Evolutionary conservation across 768 basidiomycete species (phyloP).

Genomic region (Pholiota microspora): DNA sequence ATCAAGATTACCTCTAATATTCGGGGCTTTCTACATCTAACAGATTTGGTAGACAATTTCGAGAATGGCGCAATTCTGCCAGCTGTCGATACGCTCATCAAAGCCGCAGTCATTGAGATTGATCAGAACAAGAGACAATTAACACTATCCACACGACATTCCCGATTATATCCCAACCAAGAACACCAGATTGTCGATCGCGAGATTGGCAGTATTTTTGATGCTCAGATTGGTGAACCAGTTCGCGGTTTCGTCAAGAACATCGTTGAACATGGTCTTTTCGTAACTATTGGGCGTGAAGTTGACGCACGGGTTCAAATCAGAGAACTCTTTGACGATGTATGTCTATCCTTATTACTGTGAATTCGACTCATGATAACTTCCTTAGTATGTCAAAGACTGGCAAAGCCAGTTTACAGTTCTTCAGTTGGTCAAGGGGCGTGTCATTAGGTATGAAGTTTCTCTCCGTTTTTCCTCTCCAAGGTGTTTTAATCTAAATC

Average conservation of each 20-base stretch:
- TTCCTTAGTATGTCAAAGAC: slow-evolving; percentile 82
- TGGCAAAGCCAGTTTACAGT: slow-evolving; percentile 83
- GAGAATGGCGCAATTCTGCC: slow-evolving; percentile 54
- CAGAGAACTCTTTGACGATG: slow-evolving; percentile 88
- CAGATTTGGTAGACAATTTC: slow-evolving; percentile 81
- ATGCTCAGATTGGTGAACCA: slow-evolving; percentile 70
- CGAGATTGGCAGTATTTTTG: slow-evolving; percentile 59
- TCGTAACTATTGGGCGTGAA: slow-evolving; percentile 80
- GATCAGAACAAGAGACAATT: slow-evolving; percentile 67
- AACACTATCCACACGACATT: slow-evolving; percentile 77
- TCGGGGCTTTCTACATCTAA: slow-evolving; percentile 76
- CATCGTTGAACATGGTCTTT: slow-evolving; percentile 83
- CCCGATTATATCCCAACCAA: slow-evolving; percentile 58
- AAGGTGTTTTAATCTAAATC: not conserved
- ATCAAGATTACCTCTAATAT: slow-evolving; percentile 74
- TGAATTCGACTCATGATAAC: slow-evolving; percentile 1
- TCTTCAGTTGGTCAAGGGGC: slow-evolving; percentile 85
- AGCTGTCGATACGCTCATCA: slow-evolving; percentile 61
- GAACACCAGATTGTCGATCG: slow-evolving; percentile 54
- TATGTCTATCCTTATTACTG: slow-evolving; percentile 27
- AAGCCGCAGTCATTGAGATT: slow-evolving; percentile 67
- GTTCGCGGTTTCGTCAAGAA: slow-evolving; percentile 90
- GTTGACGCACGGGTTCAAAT: slow-evolving; percentile 93
- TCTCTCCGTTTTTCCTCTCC: not conserved
- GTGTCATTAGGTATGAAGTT: slow-evolving; percentile 70